Base-by-base conservation (phyloP, 73 alveolate species). In the Paramecium sonneborni region DNA sequence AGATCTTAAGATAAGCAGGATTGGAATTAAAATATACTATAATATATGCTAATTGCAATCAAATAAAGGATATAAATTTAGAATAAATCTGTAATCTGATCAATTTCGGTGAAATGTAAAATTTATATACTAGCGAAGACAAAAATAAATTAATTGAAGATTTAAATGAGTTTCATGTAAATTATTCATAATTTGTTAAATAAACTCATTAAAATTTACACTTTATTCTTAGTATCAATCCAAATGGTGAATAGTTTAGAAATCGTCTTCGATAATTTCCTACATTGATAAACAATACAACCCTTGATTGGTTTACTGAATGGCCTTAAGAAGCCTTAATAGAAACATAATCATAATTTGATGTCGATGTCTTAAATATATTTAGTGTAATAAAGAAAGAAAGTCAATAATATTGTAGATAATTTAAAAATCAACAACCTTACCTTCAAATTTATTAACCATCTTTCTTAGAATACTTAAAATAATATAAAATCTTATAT, bases 321-420 rank as follows among this genome's bases (percentile, higher is more conserved):
- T 94, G 97, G 97, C 96, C 96, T 1, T 70, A 88, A 56, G 97
- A 93, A 62, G 97, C 96, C 15, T 57, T 94, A 10, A 37, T 79
- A 48, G 91, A 88, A 46, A 85, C 93, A 9, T 92, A 96, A 48
- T 23, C 39, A 85, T 43, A 72, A 34, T 88, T 28, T 57, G 76
- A 37, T 20, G 34, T 35, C 15, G 76, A 28, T 95, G 97, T 91
- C 94, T 96, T 92, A 99, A 98, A 72, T 96, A 97, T 57, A 97
- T 98, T 98, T 23, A 98, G 99, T 56, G 99, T 99, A 58, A 99
- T 99, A 99, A 99, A 99, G 95, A 96, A 94, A 89, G 95, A 99
- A 88, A 99, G 97, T 55, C 92, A 97, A 41, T 39, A 95, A 32
- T 92, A 96, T 82, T 88, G 99, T 6, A 92, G 32, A 92, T 99